Base-by-base conservation (phyloP, 306 rosid genomes). In the Quercus parvula region DNA sequence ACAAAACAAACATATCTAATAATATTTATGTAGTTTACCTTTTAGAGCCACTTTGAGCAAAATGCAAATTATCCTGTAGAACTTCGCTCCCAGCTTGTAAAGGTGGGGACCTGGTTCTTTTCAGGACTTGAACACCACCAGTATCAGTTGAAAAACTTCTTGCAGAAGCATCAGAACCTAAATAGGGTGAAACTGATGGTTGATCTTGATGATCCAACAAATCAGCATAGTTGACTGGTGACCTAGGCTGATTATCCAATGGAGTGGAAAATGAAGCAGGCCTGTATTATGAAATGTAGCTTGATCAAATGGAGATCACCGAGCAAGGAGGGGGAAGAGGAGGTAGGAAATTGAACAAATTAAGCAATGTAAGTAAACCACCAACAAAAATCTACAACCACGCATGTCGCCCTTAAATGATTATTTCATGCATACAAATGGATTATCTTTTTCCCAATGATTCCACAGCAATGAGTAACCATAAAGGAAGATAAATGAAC, bases 51-150 rank as follows among this genome's bases (percentile, higher is more conserved):
- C 69, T 83, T 57, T 57, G 78, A 80, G 83, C 76, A 73, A 73
- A 82, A 73, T 49, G 73, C 58, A 77, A 68, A 77, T 66, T 55
- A 73, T 77, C 80, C 41, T 7, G 84, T 35, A 73, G 66, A 75
- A 18, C 75, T 64, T 77, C 71, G 72, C 51, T 75, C 31, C 55
- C 77, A 69, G 68, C 22, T n/a, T 76, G 83, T 78, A 80, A 54
- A 81, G 88, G 79, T 57, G 93, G 89, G 73, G 89, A 89, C 86
- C 89, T 85, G 57, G 77, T 81, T 84, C 90, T 84, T 85, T 90
- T 85, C 75, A 81, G 80, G 71, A 77, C 89, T 78, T 86, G 91
- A 66, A 56, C 79, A 64, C 68, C 81, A 58, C 77, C 83, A 77
- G 46, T 57, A 80, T 67, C 82, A 20, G 82, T 75, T 2, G 76